Conservation (phyloP, 495 filamentous ascomycete genomes). For the Penicillium psychrofluorescens region DNA sequence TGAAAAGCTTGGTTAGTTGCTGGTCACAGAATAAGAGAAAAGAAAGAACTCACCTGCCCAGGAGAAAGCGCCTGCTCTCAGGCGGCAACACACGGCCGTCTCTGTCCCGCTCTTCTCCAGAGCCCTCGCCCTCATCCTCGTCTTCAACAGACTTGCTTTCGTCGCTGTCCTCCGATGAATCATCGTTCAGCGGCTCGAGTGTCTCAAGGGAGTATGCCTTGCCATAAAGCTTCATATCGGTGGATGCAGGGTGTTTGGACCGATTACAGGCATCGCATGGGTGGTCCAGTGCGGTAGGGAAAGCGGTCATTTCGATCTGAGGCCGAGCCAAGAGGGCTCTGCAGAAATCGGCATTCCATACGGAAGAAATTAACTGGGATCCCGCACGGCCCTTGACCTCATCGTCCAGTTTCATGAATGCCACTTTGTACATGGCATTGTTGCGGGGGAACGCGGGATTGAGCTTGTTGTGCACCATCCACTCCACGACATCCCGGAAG, state of each 20-base stretch:
- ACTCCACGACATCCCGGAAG: conserved; percentile 73
- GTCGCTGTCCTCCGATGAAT: conserved; percentile 25
- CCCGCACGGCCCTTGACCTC: conserved; percentile 60
- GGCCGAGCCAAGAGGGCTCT: conserved; percentile 62
- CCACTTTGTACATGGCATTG: conserved; percentile 59
- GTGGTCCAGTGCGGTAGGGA: conserved; percentile 29
- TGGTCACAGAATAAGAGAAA: no score
- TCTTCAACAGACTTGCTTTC: conserved; percentile 29
- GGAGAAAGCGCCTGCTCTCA: conserved; percentile 29
- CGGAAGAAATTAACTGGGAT: conserved; percentile 66
- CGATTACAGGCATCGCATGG: conserved; percentile 75
- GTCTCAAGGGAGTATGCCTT: conserved; percentile 62
- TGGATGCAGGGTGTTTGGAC: conserved; percentile 58
- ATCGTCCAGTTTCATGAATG: conserved; percentile 68
- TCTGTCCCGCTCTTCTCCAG: conserved; percentile 26
- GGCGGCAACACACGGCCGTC: conserved; percentile 26
- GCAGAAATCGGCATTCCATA: conserved; percentile 63
- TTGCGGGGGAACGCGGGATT: conserved; percentile 65
- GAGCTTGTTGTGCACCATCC: conserved; percentile 72
- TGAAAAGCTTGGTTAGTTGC: background rate
- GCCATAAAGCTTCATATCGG: conserved; percentile 54
- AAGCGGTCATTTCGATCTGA: conserved; percentile 25
- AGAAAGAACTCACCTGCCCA: conserved; percentile 33
- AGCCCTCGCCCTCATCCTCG: conserved; percentile 25
- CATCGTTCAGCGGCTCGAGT: conserved; percentile 55